Conservation (phyloP, 805 yeast species). For the Candida ponderosae region DNA sequence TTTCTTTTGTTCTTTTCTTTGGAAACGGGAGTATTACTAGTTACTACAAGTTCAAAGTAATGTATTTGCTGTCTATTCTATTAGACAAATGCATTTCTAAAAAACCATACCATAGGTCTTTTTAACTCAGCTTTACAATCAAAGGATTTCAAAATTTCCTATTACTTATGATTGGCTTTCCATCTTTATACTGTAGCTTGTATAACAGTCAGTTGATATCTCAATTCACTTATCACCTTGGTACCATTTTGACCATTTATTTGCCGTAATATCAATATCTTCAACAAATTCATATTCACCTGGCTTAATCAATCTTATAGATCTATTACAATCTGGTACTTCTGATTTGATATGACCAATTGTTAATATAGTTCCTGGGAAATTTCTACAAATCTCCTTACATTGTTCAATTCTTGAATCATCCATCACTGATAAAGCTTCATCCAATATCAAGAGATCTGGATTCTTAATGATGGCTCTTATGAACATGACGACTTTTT, state of each 20-base stretch:
- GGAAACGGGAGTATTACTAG: no score
- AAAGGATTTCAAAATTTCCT: no score
- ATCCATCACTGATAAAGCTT: constrained; percentile 89
- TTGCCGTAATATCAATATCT: background rate
- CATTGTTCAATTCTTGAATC: constrained; percentile 50
- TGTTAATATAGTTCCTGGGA: constrained; percentile 65
- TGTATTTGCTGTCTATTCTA: no score
- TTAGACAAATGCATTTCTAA: no score
- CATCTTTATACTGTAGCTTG: no score
- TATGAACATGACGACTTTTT: constrained; percentile 68
- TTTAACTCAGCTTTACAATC: no score
- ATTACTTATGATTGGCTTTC: no score
- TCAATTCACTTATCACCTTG: no score
- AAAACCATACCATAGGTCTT: no score
- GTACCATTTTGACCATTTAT: background rate
- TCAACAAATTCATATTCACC: constrained; percentile 27
- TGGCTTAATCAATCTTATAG: constrained; percentile 23
- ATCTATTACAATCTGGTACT: constrained; percentile 61
- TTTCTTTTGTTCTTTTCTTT: no score
- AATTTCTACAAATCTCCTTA: constrained; percentile 38
- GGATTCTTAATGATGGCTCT: constrained; percentile 79
- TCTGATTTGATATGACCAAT: constrained; percentile 81
- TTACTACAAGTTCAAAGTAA: no score
- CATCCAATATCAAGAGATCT: constrained; percentile 73
- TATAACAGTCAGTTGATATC: no score